phyloP scores from a whole-genome alignment of 768 basidiomycete genomes.

The Leccinum rimulosum region DNA sequence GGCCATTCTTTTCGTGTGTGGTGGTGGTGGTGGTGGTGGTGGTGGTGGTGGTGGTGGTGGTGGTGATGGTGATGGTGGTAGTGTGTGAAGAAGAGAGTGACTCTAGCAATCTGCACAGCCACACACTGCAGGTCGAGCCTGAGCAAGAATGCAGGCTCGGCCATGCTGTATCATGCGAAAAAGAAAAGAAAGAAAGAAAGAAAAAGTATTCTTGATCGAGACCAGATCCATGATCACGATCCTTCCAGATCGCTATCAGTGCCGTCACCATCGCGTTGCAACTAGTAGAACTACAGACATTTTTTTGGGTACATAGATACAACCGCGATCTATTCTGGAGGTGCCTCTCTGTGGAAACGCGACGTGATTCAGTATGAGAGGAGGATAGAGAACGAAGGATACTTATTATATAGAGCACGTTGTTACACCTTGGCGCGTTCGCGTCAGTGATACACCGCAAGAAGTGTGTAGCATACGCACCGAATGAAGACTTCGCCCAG shows the following conservation, averaged over 20 bases:
- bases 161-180: background rate
- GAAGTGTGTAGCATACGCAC: conserved; percentile 41
- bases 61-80: background rate
- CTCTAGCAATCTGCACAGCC: conserved; percentile 8
- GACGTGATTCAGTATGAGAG: conserved; percentile 22
- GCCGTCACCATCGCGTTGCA: conserved; percentile 7
- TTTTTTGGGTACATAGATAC: conserved; percentile 6
- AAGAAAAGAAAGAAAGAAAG: background rate
- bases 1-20: conserved; percentile 46
- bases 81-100: background rate
- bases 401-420: conserved; percentile 95
- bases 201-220: background rate
- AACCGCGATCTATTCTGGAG: conserved; percentile 40
- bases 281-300: conserved; percentile 8
- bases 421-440: conserved; percentile 69
- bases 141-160: background rate
- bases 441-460: conserved; percentile 9
- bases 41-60: background rate
- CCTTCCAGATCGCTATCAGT: conserved; percentile 5
- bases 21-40: background rate
- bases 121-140: background rate
- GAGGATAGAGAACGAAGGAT: conserved; percentile 9
- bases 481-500: conserved; percentile 99
- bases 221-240: background rate
- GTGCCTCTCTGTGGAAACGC: conserved; percentile 67